phyloP scores from a whole-genome alignment of 2,329 filamentous ascomycete species.

The Akanthomyces dipterigenus region DNA sequence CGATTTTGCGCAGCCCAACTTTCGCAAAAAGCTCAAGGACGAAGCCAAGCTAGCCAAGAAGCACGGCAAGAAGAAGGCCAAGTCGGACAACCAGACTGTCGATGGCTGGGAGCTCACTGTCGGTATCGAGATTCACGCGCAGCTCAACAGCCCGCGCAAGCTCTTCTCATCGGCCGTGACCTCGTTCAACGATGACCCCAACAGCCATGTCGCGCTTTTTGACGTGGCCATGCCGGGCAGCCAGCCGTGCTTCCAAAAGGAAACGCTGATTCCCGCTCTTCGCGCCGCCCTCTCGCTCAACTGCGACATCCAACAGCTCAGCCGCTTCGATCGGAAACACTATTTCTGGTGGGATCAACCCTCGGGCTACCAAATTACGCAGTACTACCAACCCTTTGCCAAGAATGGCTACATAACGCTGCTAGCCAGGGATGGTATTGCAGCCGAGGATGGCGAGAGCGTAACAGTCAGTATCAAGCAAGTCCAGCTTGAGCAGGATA shows the following conservation, averaged over 20 bases:
- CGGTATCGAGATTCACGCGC: constrained; percentile 94
- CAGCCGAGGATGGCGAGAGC: constrained; percentile 61
- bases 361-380: constrained; percentile 93
- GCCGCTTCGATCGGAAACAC: constrained; percentile 91
- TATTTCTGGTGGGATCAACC: constrained; percentile 99
- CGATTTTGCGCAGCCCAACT: constrained; percentile 34
- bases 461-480: constrained; percentile 80
- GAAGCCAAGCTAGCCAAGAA: constrained; percentile 65
- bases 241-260: constrained; percentile 78
- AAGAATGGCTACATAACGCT: constrained; percentile 67
- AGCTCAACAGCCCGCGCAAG: constrained; percentile 82
- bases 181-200: constrained; percentile 62
- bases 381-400: constrained; percentile 75
- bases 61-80: constrained; percentile 44
- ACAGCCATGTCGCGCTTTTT: constrained; percentile 82
- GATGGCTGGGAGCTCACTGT: constrained; percentile 87
- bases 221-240: constrained; percentile 85
- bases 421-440: constrained; percentile 70
- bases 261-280: constrained; percentile 80
- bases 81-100: constrained; percentile 43
- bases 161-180: constrained; percentile 74
- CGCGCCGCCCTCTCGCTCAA: constrained; percentile 79
- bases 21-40: constrained; percentile 68
- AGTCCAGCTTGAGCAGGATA: constrained; percentile 96
- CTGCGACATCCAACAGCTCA: constrained; percentile 69